phyloP scores from a whole-genome alignment of 257 asterid species.

The Gentiana macrophylla region DNA sequence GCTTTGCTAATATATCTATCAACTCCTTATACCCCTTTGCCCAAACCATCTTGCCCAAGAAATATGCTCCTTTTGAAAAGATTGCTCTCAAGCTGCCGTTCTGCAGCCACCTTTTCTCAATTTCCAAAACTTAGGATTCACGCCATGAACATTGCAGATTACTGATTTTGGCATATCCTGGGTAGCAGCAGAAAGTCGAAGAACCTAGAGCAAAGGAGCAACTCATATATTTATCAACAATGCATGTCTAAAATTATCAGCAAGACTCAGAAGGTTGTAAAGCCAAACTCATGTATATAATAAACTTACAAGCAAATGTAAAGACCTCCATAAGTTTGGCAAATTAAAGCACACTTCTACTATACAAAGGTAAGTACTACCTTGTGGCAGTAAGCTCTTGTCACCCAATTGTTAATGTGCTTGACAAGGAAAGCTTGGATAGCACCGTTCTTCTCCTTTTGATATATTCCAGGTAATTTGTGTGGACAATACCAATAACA shows the following conservation, averaged over 20 bases:
- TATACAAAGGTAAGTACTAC: slow-evolving; percentile 18
- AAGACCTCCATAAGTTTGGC: neutral
- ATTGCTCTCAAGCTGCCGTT: slow-evolving; percentile 58
- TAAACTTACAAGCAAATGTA: neutral
- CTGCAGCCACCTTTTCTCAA: slow-evolving; percentile 81
- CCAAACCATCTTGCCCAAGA: slow-evolving; percentile 99
- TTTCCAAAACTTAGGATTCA: slow-evolving; percentile 78
- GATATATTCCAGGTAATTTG: slow-evolving; percentile 96
- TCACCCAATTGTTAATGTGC: slow-evolving; percentile 89
- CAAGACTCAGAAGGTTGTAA: no score
- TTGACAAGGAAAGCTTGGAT: slow-evolving; percentile 89
- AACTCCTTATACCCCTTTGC: slow-evolving; percentile 95
- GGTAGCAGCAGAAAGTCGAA: slow-evolving; percentile 97
- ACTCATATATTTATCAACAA: slow-evolving; percentile 2
- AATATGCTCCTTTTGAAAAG: slow-evolving; percentile 91
- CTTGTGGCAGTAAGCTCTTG: slow-evolving; percentile 89
- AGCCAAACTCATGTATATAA: no score
- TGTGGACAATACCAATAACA: slow-evolving; percentile 93
- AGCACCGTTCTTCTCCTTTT: slow-evolving; percentile 97
- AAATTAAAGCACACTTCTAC: neutral
- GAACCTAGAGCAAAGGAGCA: slow-evolving; percentile 43
- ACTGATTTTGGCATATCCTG: slow-evolving; percentile 82
- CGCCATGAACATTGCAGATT: slow-evolving; percentile 94
- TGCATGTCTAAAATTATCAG: no score
- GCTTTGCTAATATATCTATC: slow-evolving; percentile 76